These are phyloP conservation scores for Alternaria sp. DNA, from an alignment of 2,329 filamentous ascomycete genomes.

Conservation along the genomic window DNA sequence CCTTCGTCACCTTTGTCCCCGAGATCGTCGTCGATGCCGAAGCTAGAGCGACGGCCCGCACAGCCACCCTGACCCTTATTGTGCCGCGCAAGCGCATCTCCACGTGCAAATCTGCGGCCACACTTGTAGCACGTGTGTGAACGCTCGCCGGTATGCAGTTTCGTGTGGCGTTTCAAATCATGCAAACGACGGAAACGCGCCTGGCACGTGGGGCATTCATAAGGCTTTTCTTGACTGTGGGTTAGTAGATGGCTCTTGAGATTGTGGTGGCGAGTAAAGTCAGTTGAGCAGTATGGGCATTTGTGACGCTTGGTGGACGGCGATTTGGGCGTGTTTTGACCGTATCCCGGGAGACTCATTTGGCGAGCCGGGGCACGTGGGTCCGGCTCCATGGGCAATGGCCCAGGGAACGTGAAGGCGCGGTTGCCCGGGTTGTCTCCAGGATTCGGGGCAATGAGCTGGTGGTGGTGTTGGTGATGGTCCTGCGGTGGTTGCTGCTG, in stretches of 20 bases:
- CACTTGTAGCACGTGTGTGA: conserved; percentile 96
- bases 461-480: conserved; percentile 41
- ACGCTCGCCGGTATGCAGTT: conserved; percentile 94
- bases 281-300: conserved; percentile 94
- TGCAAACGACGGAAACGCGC: conserved; percentile 92
- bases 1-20: conserved; percentile 61
- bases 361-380: conserved; percentile 63
- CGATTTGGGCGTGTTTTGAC: conserved; percentile 69
- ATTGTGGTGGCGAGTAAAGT: conserved; percentile 97
- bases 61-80: conserved; percentile 96
- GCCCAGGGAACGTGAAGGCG: conserved; percentile 70
- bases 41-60: conserved; percentile 88
- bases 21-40: conserved; percentile 77
- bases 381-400: conserved; percentile 58
- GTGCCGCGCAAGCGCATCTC: conserved; percentile 92
- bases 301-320: conserved; percentile 89
- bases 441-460: conserved; percentile 49
- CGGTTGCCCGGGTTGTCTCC: conserved; percentile 57
- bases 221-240: conserved; percentile 98
- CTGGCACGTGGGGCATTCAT: conserved; percentile 90
- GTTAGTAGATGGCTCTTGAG: conserved; percentile 96
- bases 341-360: conserved; percentile 67
- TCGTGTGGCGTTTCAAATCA: conserved; percentile 94
- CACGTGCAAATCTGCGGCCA: conserved; percentile 91
- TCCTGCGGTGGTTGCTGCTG: conserved; percentile 43